phyloP scores from a whole-genome alignment of 495 filamentous ascomycete genomes.

The Pyrenula massariospora region DNA sequence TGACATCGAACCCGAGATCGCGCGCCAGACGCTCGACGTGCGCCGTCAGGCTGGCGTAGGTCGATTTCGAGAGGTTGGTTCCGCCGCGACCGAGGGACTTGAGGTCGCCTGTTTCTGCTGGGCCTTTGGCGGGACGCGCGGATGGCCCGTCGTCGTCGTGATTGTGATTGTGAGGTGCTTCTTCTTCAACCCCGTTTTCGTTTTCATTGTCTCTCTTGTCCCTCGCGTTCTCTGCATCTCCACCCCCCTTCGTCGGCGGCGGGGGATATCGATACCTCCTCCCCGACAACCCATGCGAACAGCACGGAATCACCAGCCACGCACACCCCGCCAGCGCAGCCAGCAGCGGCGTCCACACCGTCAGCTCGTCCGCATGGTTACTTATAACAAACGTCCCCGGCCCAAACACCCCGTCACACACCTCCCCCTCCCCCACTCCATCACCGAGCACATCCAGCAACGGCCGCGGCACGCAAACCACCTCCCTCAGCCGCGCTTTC shows the following conservation, averaged over 20 bases:
- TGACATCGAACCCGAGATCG: conserved; percentile 59
- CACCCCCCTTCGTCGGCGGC: conserved; percentile 11
- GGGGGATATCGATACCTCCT: conserved; percentile 57
- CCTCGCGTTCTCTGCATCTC: neutral
- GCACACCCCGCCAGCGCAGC: conserved; percentile 60
- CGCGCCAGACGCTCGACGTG: conserved; percentile 56
- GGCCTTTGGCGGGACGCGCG: conserved; percentile 12
- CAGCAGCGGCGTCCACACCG: conserved; percentile 87
- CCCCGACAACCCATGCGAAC: conserved; percentile 77
- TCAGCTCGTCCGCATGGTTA: conserved; percentile 93
- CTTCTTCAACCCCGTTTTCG: neutral
- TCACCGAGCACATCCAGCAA: conserved; percentile 20
- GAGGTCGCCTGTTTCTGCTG: conserved; percentile 28
- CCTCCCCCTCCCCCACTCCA: neutral
- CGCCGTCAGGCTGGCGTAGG: conserved; percentile 62
- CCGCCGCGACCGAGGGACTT: conserved; percentile 21
- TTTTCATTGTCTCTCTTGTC: neutral
- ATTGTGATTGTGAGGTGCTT: neutral
- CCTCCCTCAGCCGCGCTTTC: conserved; percentile 48
- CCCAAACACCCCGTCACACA: conserved; percentile 62
- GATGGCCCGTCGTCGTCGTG: conserved; percentile 1
- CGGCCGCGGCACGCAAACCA: conserved; percentile 60
- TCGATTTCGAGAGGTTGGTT: conserved; percentile 26
- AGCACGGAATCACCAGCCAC: conserved; percentile 90
- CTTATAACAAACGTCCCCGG: conserved; percentile 82